Percentiles rank a stretch among this genome's conserved stretches.
phyloP scores from a whole-genome alignment of 345 rosid genomes.

The Camelina hispida region DNA sequence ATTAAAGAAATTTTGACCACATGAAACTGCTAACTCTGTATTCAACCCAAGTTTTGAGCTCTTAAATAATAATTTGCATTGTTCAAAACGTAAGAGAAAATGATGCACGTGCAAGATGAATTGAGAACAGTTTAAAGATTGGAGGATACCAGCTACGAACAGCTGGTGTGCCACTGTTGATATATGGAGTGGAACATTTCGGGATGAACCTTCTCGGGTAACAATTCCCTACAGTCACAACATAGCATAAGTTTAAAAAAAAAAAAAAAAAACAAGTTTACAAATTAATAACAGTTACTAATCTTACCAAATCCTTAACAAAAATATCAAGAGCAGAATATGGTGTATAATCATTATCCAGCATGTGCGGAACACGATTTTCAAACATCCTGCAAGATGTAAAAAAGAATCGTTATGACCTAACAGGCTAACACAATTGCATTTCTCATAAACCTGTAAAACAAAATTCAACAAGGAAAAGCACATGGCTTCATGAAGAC shows the following conservation, averaged over 20 bases:
- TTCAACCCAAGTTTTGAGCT: constrained; percentile 13
- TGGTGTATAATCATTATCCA: constrained; percentile 91
- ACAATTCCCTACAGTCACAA: constrained; percentile 79
- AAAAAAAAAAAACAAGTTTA: constrained; percentile 15
- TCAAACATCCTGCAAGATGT: constrained; percentile 87
- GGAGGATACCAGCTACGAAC: constrained; percentile 71
- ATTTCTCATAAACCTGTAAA: constrained; percentile 19
- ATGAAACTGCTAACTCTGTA: constrained; percentile 10
- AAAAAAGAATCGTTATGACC: constrained; percentile 30
- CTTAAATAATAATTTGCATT: constrained; percentile 4
- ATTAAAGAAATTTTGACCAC: constrained; percentile 14
- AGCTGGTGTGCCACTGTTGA: constrained; percentile 83
- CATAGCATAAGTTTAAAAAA: constrained; percentile 25
- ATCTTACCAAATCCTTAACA: constrained; percentile 93
- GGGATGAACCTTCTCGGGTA: constrained; percentile 67
- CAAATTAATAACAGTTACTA: constrained; percentile 13
- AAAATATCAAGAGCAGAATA: constrained; percentile 94
- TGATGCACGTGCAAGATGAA: constrained; percentile 22
- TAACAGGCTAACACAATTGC: constrained; percentile 21
- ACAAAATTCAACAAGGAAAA: constrained; percentile 1
- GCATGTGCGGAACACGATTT: constrained; percentile 97
- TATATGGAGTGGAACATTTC: constrained; percentile 80
- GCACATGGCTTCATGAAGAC: background rate
- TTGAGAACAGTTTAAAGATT: constrained; percentile 18
- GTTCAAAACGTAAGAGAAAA: constrained; percentile 21